Evolutionary conservation across 176 grass and related monocot genomes (phyloP).

Genomic region (Triticum dicoccoides): DNA sequence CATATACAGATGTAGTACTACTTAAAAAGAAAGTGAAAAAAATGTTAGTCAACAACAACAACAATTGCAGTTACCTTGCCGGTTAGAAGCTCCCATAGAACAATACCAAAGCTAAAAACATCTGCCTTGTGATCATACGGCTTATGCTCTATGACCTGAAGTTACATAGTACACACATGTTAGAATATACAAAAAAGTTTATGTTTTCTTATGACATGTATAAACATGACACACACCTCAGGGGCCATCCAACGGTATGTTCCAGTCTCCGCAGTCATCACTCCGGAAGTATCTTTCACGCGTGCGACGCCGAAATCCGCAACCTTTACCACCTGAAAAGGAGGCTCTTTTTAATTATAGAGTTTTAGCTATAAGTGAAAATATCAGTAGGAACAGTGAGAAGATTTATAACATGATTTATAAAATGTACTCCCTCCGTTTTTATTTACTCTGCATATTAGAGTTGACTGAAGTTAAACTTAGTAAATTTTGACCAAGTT

Average conservation of each 20-base stretch:
- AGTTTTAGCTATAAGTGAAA: background rate
- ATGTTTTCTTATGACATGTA: background rate
- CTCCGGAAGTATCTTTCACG: constrained; percentile 75
- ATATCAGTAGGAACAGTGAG: background rate
- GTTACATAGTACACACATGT: background rate
- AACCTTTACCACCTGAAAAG: constrained; percentile 75
- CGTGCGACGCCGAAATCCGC: constrained; percentile 95
- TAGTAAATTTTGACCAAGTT: too few species aligned
- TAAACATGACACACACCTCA: constrained; percentile 39
- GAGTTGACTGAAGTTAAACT: too few species aligned
- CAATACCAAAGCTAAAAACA: constrained; percentile 88
- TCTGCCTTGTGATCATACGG: constrained; percentile 92
- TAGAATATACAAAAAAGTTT: background rate
- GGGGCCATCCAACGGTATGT: constrained; percentile 99
- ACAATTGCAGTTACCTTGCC: constrained; percentile 52
- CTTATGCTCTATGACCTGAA: constrained; percentile 89
- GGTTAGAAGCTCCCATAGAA: constrained; percentile 85
- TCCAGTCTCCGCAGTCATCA: constrained; percentile 97
- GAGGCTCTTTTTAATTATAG: background rate
- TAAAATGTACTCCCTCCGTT: too few species aligned
- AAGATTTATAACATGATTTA: too few species aligned
- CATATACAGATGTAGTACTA: background rate
- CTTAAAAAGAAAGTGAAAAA: background rate
- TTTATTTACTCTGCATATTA: too few species aligned
- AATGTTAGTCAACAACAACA: background rate